phyloP scores from a whole-genome alignment of 2,329 filamentous ascomycete genomes.

The Lojkania enalia region DNA sequence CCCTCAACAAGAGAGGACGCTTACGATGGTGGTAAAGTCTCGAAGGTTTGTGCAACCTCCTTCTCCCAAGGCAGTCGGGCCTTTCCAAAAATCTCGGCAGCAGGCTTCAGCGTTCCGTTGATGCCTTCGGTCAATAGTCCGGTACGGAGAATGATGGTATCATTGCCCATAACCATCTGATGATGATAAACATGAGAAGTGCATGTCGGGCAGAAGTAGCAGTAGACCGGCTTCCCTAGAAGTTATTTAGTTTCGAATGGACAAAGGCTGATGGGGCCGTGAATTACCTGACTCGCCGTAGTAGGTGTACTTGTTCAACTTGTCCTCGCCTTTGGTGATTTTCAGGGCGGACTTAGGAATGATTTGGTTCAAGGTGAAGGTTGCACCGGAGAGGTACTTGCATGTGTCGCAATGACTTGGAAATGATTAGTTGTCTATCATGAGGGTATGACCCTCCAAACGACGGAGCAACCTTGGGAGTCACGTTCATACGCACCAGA shows the following conservation, averaged over 20 bases:
- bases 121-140: constrained; percentile 51
- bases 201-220: constrained; percentile 63
- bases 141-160: constrained; percentile 58
- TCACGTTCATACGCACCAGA: constrained; percentile 44
- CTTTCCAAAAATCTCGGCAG: constrained; percentile 60
- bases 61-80: constrained; percentile 56
- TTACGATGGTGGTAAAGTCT: constrained; percentile 48
- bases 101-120: constrained; percentile 51
- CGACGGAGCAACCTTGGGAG: neutral
- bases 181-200: constrained; percentile 60
- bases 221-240: constrained; percentile 57
- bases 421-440: constrained; percentile 1
- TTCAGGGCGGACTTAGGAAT: constrained; percentile 54
- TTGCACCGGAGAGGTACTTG: constrained; percentile 56
- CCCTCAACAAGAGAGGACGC: constrained; percentile 7
- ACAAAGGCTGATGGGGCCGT: too few relatives aligned
- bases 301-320: constrained; percentile 58
- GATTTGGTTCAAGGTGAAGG: constrained; percentile 60
- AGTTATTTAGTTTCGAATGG: constrained; percentile 9
- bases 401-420: constrained; percentile 61
- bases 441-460: neutral
- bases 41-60: constrained; percentile 53
- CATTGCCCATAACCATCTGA: constrained; percentile 52
- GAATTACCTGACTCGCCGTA: constrained; percentile 56
- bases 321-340: constrained; percentile 55